Evolutionary conservation across 768 basidiomycete species (phyloP).

Genomic region (Mycena rebaudengoi): DNA sequence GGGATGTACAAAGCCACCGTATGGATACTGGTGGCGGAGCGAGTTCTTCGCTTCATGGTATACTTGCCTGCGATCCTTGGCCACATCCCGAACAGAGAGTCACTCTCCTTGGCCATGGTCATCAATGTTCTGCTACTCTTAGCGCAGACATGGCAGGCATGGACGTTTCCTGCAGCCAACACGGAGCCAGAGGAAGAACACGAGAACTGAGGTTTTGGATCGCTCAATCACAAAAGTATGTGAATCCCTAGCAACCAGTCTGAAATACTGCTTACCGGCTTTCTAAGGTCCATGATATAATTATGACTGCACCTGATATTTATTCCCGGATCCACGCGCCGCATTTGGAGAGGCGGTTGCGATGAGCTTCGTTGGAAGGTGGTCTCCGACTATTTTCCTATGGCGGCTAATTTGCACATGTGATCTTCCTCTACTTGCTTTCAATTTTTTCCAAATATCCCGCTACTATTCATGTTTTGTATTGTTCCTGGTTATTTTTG

Average conservation of each 20-base stretch:
- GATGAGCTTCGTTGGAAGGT: not conserved
- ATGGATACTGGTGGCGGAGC: conserved; percentile 5
- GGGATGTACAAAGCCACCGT: conserved; percentile 14
- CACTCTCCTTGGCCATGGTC: conserved; percentile 11
- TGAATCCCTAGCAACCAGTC: not conserved
- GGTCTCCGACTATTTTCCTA: not conserved
- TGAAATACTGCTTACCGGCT: not conserved
- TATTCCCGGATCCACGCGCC: conserved; percentile 1
- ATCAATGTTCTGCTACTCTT: conserved; percentile 5
- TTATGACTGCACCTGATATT: conserved; percentile 2
- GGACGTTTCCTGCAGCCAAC: conserved; percentile 6
- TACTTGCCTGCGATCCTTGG: conserved; percentile 11
- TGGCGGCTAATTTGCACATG: too few relatives aligned
- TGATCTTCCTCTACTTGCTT: too few relatives aligned
- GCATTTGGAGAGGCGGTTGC: too few relatives aligned
- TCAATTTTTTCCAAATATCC: too few relatives aligned
- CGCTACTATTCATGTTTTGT: too few relatives aligned
- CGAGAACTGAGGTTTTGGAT: conserved; percentile 6
- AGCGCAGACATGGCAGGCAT: conserved; percentile 10
- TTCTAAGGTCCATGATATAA: not conserved
- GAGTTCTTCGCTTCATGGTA: conserved; percentile 8
- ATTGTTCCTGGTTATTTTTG: too few relatives aligned
- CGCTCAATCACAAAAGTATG: conserved; percentile 2
- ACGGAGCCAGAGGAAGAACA: conserved; percentile 7
- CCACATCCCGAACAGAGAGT: conserved; percentile 5